Percentiles rank a stretch among this genome's conserved stretches.
These are phyloP conservation scores for Trifolium repens DNA, from an alignment of 306 rosid genomes.

Conservation along the genomic window DNA sequence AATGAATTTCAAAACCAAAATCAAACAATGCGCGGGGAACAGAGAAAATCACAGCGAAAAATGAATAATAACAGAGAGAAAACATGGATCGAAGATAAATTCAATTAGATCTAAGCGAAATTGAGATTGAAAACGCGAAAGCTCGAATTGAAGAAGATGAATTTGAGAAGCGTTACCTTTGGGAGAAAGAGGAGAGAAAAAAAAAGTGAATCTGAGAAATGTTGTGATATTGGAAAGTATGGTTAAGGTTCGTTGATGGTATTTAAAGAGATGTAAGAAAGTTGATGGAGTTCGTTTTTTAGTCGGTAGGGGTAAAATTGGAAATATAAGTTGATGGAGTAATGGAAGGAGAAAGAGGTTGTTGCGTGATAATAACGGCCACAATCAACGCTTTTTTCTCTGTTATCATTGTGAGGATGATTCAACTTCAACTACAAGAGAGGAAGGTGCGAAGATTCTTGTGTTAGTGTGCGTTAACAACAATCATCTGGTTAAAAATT, in stretches of 20 bases:
- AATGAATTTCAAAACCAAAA: background rate
- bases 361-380: constrained; percentile 48
- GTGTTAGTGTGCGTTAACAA: background rate
- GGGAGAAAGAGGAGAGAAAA: background rate
- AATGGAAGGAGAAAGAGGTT: background rate
- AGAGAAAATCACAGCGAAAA: background rate
- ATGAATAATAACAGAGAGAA: background rate
- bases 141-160: constrained; percentile 4
- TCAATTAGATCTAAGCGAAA: constrained; percentile 38
- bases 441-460: constrained; percentile 22
- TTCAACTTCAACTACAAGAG: constrained; percentile 23
- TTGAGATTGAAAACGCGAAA: constrained; percentile 7
- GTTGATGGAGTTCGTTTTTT: constrained; percentile 27
- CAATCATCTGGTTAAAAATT: background rate
- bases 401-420: constrained; percentile 1
- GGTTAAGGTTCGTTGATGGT: background rate
- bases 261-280: constrained; percentile 24
- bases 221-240: background rate
- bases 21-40: constrained; percentile 26
- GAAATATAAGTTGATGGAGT: constrained; percentile 9
- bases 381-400: constrained; percentile 23
- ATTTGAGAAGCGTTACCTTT: constrained; percentile 32
- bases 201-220: background rate
- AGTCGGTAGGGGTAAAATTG: constrained; percentile 46
- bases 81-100: constrained; percentile 38